A percentile compares a stretch with the other conserved stretches of the same genome.
These are phyloP conservation scores for Bipolaris oryzae DNA, from an alignment of 2,329 filamentous ascomycete genomes.

Conservation along the genomic window DNA sequence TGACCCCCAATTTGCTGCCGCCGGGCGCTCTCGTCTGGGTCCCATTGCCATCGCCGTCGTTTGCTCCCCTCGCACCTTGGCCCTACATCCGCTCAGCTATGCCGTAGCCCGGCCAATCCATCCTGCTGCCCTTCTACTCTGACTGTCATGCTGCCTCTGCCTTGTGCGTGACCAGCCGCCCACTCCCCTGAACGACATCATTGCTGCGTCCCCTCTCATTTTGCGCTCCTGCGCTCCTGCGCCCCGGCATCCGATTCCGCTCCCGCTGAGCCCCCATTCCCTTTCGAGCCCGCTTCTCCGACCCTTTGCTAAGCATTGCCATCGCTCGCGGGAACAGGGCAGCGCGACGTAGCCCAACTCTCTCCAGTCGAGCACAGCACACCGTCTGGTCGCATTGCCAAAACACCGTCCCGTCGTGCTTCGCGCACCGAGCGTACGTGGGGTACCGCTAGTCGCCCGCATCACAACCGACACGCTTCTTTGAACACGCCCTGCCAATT, in stretches of 20 bases:
- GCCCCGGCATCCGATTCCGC: constrained; percentile 18
- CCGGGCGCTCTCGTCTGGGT: constrained; percentile 11
- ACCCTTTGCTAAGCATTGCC: constrained; percentile 7
- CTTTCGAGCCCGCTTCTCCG: constrained; percentile 20
- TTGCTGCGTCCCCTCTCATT: constrained; percentile 17
- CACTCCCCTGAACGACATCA: constrained; percentile 18
- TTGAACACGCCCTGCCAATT: not conserved
- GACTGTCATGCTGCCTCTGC: constrained; percentile 6
- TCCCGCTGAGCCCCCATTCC: constrained; percentile 22
- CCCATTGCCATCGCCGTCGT: not conserved
- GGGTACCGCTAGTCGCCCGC: constrained; percentile 15
- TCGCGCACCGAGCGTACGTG: constrained; percentile 12
- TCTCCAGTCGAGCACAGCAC: constrained; percentile 11
- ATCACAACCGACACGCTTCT: constrained; percentile 4
- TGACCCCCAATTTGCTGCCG: constrained; percentile 28
- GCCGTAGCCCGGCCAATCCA: constrained; percentile 10
- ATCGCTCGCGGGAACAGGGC: not conserved
- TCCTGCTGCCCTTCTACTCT: not conserved
- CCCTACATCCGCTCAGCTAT: constrained; percentile 4
- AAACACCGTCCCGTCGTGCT: not conserved
- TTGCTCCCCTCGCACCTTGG: constrained; percentile 13
- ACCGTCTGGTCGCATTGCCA: not conserved
- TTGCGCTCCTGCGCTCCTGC: constrained; percentile 15
- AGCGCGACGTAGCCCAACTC: too few species aligned
- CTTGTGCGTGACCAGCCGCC: constrained; percentile 7